Evolutionary conservation across 2,329 filamentous ascomycete genomes (phyloP), one percentile per base, ranked within the genome.

Genomic region (Aspergillus luchuensis): DNA sequence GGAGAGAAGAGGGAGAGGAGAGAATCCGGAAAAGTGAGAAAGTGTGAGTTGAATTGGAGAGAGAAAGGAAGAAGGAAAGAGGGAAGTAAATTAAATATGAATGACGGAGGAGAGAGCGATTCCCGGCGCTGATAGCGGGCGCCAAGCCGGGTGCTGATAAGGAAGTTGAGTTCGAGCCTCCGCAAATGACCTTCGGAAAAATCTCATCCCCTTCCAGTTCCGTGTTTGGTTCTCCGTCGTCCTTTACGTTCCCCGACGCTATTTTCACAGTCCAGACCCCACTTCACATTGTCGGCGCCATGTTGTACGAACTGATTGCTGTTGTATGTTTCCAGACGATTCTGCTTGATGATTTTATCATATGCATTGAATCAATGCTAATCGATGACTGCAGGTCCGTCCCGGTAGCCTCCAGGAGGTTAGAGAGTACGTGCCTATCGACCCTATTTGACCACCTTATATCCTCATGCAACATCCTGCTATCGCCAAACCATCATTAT

Each of bases 271-370:
- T 57, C 60, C 60, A 57, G 62, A 59, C 54, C 57, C 56, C 54
- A 23, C 49, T 43, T 30, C 48, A 53, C 47, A 21, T 49, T 48
- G 41, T 67, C 65, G 63, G 66, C 65, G 70, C 77, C 67, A 97
- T 99, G 95, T 83, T 99, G 81, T 99, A 99, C 84, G 95, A 99
- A 82, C 83, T 98, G 74, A 95, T 99, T 79, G 95, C 91, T 78
- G 89, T 97, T 80, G 95, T 97, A 81, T 72, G 89, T 81, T 25
- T 19, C 45, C 23, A 13, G 11, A 2, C n/a, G 23, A 33, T 11
- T 4, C 30, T 36, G 19, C 15, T 8, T 13, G 8, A 13, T 56
- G 5, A 15, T 7, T 10, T n/a, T 51, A 8, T 13, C 11, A 39
- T 15, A 19, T 21, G 2, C 15, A 17, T 23, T 38, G 41, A 17